Conservation (phyloP, 345 rosid genomes). For the Populus deltoides region DNA sequence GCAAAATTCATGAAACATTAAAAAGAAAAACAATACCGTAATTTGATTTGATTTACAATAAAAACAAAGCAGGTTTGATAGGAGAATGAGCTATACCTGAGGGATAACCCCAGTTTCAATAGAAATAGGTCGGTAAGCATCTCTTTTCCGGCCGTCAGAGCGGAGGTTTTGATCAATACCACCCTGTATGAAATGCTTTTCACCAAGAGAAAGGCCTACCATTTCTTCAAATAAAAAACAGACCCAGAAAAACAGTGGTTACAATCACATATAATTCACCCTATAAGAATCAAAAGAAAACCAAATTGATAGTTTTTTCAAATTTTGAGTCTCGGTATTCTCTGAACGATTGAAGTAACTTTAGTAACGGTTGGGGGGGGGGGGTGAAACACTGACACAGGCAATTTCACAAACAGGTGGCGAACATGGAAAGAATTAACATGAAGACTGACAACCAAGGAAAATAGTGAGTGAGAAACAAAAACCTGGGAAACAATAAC, state of each 20-base stretch:
- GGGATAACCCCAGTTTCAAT: slow-evolving; percentile 86
- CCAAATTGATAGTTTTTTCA: too few species aligned
- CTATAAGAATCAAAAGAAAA: too few species aligned
- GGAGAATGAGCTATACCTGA: slow-evolving; percentile 44
- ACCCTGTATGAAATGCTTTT: slow-evolving; percentile 65
- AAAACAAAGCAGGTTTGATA: neutral
- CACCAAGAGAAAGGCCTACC: slow-evolving; percentile 81
- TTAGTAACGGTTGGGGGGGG: too few species aligned
- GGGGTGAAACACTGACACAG: too few species aligned
- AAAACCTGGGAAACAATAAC: too few species aligned
- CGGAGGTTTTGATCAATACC: slow-evolving; percentile 85
- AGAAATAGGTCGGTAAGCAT: slow-evolving; percentile 57
- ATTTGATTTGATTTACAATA: neutral
- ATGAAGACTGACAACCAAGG: too few species aligned
- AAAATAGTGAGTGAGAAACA: too few species aligned
- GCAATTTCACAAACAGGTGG: neutral
- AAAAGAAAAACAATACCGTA: neutral
- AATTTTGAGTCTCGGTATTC: too few species aligned
- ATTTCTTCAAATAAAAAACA: slow-evolving; percentile 27
- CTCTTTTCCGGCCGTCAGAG: slow-evolving; percentile 69
- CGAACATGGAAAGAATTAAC: neutral
- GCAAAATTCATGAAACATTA: neutral
- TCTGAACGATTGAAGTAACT: too few species aligned
- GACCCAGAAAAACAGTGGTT: neutral
- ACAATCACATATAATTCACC: neutral